Base-by-base conservation (phyloP, 768 basidiomycete genomes). In the Tricholoma hemisulphureum region DNA sequence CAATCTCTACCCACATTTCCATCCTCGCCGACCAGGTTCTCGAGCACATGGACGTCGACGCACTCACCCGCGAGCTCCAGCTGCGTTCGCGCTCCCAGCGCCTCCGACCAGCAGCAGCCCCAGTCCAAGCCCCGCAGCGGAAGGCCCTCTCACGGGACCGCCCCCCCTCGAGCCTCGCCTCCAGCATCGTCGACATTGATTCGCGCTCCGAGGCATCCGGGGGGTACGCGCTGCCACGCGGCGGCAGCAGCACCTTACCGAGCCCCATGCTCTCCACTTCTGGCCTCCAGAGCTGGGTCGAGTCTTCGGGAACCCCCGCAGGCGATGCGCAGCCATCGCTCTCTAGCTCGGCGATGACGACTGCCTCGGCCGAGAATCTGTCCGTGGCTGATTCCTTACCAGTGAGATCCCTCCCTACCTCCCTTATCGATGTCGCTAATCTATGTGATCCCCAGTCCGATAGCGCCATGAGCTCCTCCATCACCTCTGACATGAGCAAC, bases 41-140 rank as follows among this genome's bases (percentile, higher is more conserved):
- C n/a, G 75, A 78, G 21, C 83, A 82, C 28, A 88, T 93, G 83
- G 85, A 93, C 61, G 88, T 93, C 16, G 91, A 93, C 61, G 75
- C 75, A 0, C 71, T 91, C 11, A 91, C 87, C 0, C 69, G 78
- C 14, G 87, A 80, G 60, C 66, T 80, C 1, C 77, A 78, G 58
- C 80, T 60, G 65, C 63, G 72, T 20, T 73, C 75, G n/a, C n/a
- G n/a, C n/a, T n/a, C n/a, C n/a, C n/a, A n/a, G n/a, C n/a, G n/a
- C n/a, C n/a, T n/a, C n/a, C n/a, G n/a, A n/a, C n/a, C n/a, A n/a
- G n/a, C n/a, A n/a, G n/a, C n/a, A n/a, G n/a, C n/a, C n/a, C n/a
- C n/a, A n/a, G n/a, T n/a, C n/a, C n/a, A n/a, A n/a, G n/a, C n/a
- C n/a, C n/a, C n/a, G n/a, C n/a, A n/a, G n/a, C n/a, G n/a, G n/a